Evolutionary conservation across 2,329 filamentous ascomycete species (phyloP), one percentile per base, ranked within the genome.

Genomic region (Saccharata proteae): DNA sequence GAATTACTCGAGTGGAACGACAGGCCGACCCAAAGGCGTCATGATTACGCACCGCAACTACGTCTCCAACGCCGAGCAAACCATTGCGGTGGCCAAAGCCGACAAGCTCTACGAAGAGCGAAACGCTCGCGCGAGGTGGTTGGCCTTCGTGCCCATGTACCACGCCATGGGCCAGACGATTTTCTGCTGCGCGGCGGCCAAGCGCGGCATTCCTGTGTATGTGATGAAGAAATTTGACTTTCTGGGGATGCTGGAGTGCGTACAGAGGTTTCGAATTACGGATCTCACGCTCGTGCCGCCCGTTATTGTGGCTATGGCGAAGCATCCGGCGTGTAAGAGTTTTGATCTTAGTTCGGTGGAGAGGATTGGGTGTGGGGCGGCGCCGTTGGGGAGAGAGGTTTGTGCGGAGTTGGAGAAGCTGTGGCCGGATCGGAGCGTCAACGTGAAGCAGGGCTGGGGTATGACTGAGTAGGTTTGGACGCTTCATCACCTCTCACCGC

Each of bases 1-100:
- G 39, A 90, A 92, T 54, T 92, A 88, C 56, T 80, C 74, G 40
- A 77, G 71, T 17, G 74, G 82, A 8, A 86, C 80, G 1, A 92
- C 84, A 0, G 83, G 84, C 5, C 65, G 84, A 4, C 81, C 83
- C 7, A 92, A 92, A 51, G 84, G 84, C 8, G 83, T 90, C 10
- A 74, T 80, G 55, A 79, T 90, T 40, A 74, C 75, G n/a, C 83
- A 92, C 54, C 61, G 64, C 37, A 80, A 83, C 42, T 81, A 83
- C 45, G 69, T 85, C 25, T 67, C 80, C 39, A 88, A 88, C 48
- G 69, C 73, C 41, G 44, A 61, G 10, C 74, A 80, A 37, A 69
- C 73, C 11, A 60, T 67, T n/a, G 57, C 62, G 40, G 52, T 72
- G 14, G 43, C 49, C 3, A 42, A 55, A 8, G 49, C 65, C 15